A percentile compares a stretch with the other conserved stretches of the same genome.
Evolutionary conservation across 805 yeast species (phyloP).

Genomic region (Cyberlindnera samutprakarnensis): DNA sequence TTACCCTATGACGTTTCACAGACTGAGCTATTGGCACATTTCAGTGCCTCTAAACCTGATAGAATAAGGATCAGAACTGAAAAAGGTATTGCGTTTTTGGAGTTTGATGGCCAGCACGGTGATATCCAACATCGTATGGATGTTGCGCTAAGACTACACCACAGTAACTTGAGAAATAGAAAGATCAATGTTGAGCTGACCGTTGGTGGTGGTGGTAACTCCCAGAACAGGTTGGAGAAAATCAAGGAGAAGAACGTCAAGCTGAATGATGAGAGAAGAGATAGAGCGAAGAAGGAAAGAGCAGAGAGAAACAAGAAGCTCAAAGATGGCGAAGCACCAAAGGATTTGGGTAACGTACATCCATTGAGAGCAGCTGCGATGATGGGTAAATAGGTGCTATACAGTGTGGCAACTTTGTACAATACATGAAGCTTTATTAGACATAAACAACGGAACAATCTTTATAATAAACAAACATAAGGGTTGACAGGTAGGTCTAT

Average conservation of each 20-base stretch:
- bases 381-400: too few relatives aligned
- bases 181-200: conserved; percentile 93
- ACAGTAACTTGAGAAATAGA: conserved; percentile 56
- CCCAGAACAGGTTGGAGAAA: conserved; percentile 57
- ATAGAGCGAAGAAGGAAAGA: conserved; percentile 43
- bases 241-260: conserved; percentile 73
- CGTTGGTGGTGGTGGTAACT: conserved; percentile 97
- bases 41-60: conserved; percentile 67
- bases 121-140: conserved; percentile 79
- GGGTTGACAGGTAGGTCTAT: too few relatives aligned
- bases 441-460: too few relatives aligned
- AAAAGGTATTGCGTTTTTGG: conserved; percentile 89
- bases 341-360: conserved; percentile 32
- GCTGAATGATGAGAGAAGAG: conserved; percentile 60
- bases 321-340: conserved; percentile 1
- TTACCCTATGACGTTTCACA: conserved; percentile 66
- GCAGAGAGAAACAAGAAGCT: conserved; percentile 25
- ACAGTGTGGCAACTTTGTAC: too few relatives aligned
- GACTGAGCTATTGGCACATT: conserved; percentile 60
- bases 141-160: conserved; percentile 78
- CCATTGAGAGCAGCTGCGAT: conserved; percentile 67
- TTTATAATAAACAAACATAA: too few relatives aligned
- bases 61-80: conserved; percentile 71
- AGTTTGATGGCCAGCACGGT: conserved; percentile 48
- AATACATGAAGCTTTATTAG: too few relatives aligned